Evolutionary conservation across 2,329 filamentous ascomycete genomes (phyloP).

Genomic region (Aspergillus calidoustus): DNA sequence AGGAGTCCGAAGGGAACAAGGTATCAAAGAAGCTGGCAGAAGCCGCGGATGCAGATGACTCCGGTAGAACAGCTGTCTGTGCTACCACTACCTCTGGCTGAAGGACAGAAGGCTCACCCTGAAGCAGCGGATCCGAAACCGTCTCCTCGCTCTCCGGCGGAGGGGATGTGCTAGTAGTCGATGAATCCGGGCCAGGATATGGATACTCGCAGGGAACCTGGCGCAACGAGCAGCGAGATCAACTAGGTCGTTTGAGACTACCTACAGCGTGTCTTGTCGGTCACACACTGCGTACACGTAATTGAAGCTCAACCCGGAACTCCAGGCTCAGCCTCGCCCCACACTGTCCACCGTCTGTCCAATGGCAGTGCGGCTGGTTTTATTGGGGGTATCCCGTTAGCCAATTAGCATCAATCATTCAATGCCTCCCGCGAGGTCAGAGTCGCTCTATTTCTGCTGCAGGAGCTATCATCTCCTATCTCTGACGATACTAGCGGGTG

Average conservation of each 20-base stretch:
- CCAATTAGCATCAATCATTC: no score
- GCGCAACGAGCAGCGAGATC: conserved; percentile 9
- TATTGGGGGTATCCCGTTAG: no score
- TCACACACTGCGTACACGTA: conserved; percentile 7
- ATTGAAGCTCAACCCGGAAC: no score
- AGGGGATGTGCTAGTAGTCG: background rate
- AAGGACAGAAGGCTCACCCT: background rate
- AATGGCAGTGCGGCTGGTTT: no score
- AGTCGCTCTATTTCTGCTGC: no score
- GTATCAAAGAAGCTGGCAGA: background rate
- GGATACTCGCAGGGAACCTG: conserved; percentile 3
- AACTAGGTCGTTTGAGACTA: conserved; percentile 13
- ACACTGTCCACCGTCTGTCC: no score
- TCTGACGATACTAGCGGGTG: no score
- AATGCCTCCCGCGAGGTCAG: no score
- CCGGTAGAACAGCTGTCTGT: background rate
- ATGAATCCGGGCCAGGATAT: background rate
- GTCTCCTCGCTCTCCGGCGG: background rate
- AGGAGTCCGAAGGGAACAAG: background rate
- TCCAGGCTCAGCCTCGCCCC: no score
- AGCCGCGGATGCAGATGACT: background rate
- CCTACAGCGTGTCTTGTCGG: conserved; percentile 10
- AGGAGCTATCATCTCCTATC: no score
- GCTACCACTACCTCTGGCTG: background rate
- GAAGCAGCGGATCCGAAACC: background rate